Evolutionary conservation across 2,329 filamentous ascomycete genomes (phyloP).

Genomic region (Cryphonectria naterciae): DNA sequence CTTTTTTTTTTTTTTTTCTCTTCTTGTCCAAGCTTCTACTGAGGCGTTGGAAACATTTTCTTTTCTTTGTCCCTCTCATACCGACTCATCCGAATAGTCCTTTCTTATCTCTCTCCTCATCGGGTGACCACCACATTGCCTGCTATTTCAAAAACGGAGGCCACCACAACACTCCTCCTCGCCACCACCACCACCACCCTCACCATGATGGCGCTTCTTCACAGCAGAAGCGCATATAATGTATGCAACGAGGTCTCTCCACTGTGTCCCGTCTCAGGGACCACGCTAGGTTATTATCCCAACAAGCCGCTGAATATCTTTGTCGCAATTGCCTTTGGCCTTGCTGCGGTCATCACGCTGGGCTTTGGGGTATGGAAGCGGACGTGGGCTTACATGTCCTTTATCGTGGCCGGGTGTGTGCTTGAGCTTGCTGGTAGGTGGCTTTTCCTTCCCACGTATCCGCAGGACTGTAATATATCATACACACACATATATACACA

Average conservation of each 20-base stretch:
- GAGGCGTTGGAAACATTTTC: not conserved
- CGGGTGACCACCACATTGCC: not conserved
- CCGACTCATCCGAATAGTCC: not conserved
- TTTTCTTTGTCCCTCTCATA: not conserved
- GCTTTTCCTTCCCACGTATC: not conserved
- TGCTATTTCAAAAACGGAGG: not conserved
- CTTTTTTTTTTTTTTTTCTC: not conserved
- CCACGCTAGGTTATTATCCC: conserved; percentile 61
- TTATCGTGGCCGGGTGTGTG: conserved; percentile 53
- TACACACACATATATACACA: not conserved
- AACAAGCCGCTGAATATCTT: conserved; percentile 60
- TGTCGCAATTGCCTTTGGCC: conserved; percentile 54
- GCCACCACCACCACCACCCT: not conserved
- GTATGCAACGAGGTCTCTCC: conserved; percentile 45
- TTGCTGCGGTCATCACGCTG: conserved; percentile 47
- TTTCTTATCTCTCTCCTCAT: not conserved
- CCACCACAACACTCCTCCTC: not conserved
- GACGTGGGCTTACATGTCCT: conserved; percentile 59
- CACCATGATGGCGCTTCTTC: not conserved
- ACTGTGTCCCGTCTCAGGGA: conserved; percentile 54
- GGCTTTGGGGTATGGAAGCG: conserved; percentile 51
- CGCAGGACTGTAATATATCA: too few relatives aligned
- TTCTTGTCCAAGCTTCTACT: not conserved
- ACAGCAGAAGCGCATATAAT: conserved; percentile 32
- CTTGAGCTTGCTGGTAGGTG: conserved; percentile 55